Percentiles rank a stretch among this genome's conserved stretches.
phyloP scores from a whole-genome alignment of 2,329 filamentous ascomycete genomes.

The Zymoseptoria pseudotritici region DNA sequence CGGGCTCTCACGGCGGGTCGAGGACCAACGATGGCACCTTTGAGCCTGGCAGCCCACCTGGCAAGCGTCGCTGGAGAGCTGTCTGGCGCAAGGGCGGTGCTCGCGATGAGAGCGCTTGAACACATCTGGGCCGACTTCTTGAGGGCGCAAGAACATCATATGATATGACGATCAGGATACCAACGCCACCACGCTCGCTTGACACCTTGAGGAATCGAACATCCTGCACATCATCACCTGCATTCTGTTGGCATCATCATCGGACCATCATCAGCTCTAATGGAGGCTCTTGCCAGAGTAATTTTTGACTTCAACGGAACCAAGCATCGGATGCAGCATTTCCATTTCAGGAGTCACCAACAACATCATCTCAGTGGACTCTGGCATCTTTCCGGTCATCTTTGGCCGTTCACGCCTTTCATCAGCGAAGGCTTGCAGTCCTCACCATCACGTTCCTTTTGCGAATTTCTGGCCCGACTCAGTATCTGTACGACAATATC shows the following conservation, averaged over 20 bases:
- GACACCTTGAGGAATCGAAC: background rate
- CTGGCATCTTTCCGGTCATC: background rate
- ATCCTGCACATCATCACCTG: background rate
- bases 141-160: background rate
- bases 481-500: background rate
- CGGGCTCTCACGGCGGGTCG: constrained; percentile 12
- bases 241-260: background rate
- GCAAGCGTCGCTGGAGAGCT: constrained; percentile 28
- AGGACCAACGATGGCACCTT: constrained; percentile 11
- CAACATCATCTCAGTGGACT: background rate
- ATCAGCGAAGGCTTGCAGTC: background rate
- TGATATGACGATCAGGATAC: background rate
- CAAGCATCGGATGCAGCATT: background rate
- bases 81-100: constrained; percentile 24
- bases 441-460: background rate
- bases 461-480: background rate
- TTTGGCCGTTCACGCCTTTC: background rate
- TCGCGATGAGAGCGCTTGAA: constrained; percentile 2
- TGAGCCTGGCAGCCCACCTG: constrained; percentile 14
- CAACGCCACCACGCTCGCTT: background rate
- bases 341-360: background rate
- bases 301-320: background rate
- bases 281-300: background rate
- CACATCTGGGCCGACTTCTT: background rate
- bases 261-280: background rate